Evolutionary conservation across 805 yeast genomes (phyloP).

Genomic region (Peterozyma toletana): DNA sequence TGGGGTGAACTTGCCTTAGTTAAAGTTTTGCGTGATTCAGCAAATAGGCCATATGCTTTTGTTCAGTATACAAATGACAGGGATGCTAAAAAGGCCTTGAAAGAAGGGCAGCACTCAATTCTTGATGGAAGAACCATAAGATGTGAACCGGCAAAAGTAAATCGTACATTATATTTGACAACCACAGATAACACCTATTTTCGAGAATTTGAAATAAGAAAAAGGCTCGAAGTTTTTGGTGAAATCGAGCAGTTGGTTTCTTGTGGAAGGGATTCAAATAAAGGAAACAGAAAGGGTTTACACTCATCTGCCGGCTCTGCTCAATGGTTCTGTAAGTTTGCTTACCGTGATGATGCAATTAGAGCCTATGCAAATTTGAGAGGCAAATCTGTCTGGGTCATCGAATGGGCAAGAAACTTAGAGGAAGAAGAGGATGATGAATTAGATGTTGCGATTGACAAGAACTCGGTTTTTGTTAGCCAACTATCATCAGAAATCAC

Average conservation of each 20-base stretch:
- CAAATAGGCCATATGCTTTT: slow-evolving; percentile 86
- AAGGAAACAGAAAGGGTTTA: neutral
- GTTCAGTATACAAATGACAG: slow-evolving; percentile 72
- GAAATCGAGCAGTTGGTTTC: slow-evolving; percentile 64
- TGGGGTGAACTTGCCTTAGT: slow-evolving; percentile 72
- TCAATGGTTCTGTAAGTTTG: slow-evolving; percentile 73
- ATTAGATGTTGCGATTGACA: slow-evolving; percentile 49
- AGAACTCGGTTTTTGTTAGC: slow-evolving; percentile 71
- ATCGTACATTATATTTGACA: slow-evolving; percentile 69
- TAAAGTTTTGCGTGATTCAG: slow-evolving; percentile 76
- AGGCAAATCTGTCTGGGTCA: slow-evolving; percentile 44
- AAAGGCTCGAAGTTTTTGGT: slow-evolving; percentile 49
- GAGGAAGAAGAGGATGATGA: slow-evolving; percentile 33
- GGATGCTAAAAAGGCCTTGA: slow-evolving; percentile 64
- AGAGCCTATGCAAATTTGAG: slow-evolving; percentile 71
- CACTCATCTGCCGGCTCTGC: slow-evolving; percentile 9
- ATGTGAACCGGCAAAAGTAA: slow-evolving; percentile 88
- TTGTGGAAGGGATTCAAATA: slow-evolving; percentile 15
- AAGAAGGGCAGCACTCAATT: slow-evolving; percentile 58
- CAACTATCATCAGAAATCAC: slow-evolving; percentile 53
- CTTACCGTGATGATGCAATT: slow-evolving; percentile 81
- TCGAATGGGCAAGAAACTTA: slow-evolving; percentile 85
- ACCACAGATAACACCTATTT: slow-evolving; percentile 16
- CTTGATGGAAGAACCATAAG: slow-evolving; percentile 73
- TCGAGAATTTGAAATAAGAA: slow-evolving; percentile 24